Evolutionary conservation across 2,329 filamentous ascomycete species (phyloP).

Genomic region (Neoscytalidium dimidiatum): DNA sequence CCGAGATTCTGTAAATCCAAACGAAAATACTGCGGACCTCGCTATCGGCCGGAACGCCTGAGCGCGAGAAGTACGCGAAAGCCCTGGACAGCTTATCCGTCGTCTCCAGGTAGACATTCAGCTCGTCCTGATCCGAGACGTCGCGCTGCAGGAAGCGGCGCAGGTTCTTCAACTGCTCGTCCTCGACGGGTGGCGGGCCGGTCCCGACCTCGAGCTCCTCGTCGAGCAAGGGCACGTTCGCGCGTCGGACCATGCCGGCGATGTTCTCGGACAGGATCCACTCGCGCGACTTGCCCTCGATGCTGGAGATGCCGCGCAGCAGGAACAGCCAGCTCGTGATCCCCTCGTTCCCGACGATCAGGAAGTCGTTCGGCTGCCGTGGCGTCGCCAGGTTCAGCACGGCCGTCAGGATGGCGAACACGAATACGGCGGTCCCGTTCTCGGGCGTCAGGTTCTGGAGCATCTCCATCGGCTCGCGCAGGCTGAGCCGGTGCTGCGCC

Average conservation of each 20-base stretch:
- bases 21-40: background rate
- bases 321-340: conserved; percentile 8
- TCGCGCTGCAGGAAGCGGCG: conserved; percentile 8
- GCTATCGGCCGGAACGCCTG: background rate
- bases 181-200: conserved; percentile 25
- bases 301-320: conserved; percentile 1
- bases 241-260: background rate
- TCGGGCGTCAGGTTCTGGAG: background rate
- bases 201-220: conserved; percentile 11
- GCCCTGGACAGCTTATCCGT: conserved; percentile 2
- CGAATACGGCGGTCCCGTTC: background rate
- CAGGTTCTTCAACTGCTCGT: conserved; percentile 32
- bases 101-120: background rate
- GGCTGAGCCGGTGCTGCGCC: background rate
- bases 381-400: background rate
- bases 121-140: background rate
- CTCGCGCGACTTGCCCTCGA: background rate
- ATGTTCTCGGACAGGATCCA: conserved; percentile 7
- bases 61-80: background rate
- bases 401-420: background rate
- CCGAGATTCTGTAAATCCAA: conserved; percentile 1
- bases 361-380: conserved; percentile 1
- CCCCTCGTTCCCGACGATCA: background rate
- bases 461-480: conserved; percentile 2
- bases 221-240: background rate